phyloP scores from a whole-genome alignment of 352 stramenopile species.

The Pilasporangium apinafurcum region DNA sequence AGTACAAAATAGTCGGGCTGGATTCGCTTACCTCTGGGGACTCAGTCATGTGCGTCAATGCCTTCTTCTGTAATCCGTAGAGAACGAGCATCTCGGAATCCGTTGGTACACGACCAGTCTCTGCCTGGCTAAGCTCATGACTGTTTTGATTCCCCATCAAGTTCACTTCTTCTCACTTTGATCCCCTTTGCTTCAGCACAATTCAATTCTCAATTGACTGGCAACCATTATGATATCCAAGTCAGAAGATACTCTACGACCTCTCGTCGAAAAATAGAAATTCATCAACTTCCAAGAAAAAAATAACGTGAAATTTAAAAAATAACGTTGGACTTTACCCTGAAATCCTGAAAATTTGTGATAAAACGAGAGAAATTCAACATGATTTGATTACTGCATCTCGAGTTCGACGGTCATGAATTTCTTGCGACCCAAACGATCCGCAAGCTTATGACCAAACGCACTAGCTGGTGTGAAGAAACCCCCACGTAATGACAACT shows the following conservation, averaged over 20 bases:
- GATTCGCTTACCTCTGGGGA: constrained; percentile 37
- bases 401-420: constrained; percentile 45
- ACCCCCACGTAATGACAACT: constrained; percentile 18
- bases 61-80: constrained; percentile 51
- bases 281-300: too few relatives aligned
- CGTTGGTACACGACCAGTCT: constrained; percentile 36
- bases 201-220: too few relatives aligned
- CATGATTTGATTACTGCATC: constrained; percentile 3
- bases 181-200: too few relatives aligned
- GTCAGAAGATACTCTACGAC: too few relatives aligned
- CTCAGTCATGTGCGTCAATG: constrained; percentile 48
- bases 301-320: too few relatives aligned
- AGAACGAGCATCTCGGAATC: constrained; percentile 61
- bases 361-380: too few relatives aligned
- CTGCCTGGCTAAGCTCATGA: constrained; percentile 20
- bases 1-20: neutral
- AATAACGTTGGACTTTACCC: constrained; percentile 3
- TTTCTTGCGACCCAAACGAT: constrained; percentile 48
- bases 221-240: too few relatives aligned
- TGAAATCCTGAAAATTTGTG: neutral
- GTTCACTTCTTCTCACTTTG: neutral
- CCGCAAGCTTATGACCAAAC: constrained; percentile 42
- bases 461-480: constrained; percentile 59
- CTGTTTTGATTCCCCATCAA: constrained; percentile 42
- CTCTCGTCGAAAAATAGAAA: too few relatives aligned